Conservation (phyloP, 2,329 filamentous ascomycete species). For the Rhynchosporium secalis region DNA sequence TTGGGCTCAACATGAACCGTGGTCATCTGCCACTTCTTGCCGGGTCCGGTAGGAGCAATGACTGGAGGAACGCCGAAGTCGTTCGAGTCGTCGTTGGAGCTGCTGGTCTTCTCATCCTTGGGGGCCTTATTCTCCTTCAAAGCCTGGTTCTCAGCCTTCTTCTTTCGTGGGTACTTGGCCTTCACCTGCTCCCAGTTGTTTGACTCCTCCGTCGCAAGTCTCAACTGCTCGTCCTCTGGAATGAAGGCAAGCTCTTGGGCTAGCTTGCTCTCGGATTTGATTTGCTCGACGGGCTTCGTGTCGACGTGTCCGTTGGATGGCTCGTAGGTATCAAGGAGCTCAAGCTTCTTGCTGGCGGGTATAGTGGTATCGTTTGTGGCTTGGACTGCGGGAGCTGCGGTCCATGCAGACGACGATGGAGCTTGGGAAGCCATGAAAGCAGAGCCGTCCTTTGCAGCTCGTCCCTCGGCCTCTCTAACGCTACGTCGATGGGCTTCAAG, state of each 20-base stretch:
- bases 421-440: constrained; percentile 51
- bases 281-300: constrained; percentile 22
- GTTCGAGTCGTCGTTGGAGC: constrained; percentile 28
- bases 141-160: constrained; percentile 24
- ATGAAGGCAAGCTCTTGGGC: constrained; percentile 42
- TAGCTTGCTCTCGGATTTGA: constrained; percentile 31
- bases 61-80: constrained; percentile 29
- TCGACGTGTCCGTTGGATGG: constrained; percentile 40
- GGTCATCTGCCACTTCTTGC: constrained; percentile 31
- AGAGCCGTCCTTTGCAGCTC: constrained; percentile 78
- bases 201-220: constrained; percentile 54
- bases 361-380: constrained; percentile 27
- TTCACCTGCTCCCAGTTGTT: constrained; percentile 60
- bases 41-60: constrained; percentile 28
- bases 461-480: constrained; percentile 79
- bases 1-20: constrained; percentile 27
- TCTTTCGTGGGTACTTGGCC: constrained; percentile 43
- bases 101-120: constrained; percentile 36
- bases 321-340: constrained; percentile 61
- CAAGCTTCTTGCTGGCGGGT: constrained; percentile 42
- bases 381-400: constrained; percentile 37
- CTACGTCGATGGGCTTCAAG: constrained; percentile 81
- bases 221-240: constrained; percentile 63
- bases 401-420: constrained; percentile 49
- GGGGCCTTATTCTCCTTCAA: constrained; percentile 40